phyloP scores from a whole-genome alignment of 441 rosid genomes.

The Erodium chrysanthum region DNA sequence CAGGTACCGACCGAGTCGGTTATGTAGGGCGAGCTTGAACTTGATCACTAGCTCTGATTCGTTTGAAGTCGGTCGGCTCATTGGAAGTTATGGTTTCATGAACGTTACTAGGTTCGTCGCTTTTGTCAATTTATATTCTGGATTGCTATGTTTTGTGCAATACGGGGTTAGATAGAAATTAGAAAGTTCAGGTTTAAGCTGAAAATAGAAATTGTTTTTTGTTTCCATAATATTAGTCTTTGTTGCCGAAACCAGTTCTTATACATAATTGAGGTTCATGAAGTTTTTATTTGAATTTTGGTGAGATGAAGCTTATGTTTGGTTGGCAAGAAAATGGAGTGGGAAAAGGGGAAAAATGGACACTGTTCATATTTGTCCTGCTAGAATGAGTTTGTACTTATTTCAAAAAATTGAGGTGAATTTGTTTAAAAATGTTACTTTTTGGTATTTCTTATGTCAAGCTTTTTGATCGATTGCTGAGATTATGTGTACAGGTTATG shows the following conservation, averaged over 20 bases:
- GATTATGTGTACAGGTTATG: background rate
- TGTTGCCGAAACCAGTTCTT: too few relatives aligned
- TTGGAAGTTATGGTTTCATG: slow-evolving; percentile 94
- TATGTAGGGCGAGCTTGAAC: slow-evolving; percentile 36
- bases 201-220: background rate
- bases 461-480: background rate
- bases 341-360: background rate
- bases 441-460: background rate
- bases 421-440: background rate
- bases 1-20: slow-evolving; percentile 23
- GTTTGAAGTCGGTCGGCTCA: slow-evolving; percentile 78
- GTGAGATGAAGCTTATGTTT: background rate
- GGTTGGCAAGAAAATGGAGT: background rate
- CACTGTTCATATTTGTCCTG: background rate
- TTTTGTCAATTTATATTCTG: background rate
- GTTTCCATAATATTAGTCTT: background rate
- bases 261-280: background rate
- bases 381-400: too few relatives aligned
- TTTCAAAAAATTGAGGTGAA: too few relatives aligned
- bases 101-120: slow-evolving; percentile 57
- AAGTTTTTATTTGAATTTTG: background rate
- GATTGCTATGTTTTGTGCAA: background rate
- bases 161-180: too few relatives aligned
- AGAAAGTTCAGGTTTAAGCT: background rate
- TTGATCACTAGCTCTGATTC: slow-evolving; percentile 63